Conservation (phyloP, 352 stramenopile species). For the Pythium coloratum region DNA sequence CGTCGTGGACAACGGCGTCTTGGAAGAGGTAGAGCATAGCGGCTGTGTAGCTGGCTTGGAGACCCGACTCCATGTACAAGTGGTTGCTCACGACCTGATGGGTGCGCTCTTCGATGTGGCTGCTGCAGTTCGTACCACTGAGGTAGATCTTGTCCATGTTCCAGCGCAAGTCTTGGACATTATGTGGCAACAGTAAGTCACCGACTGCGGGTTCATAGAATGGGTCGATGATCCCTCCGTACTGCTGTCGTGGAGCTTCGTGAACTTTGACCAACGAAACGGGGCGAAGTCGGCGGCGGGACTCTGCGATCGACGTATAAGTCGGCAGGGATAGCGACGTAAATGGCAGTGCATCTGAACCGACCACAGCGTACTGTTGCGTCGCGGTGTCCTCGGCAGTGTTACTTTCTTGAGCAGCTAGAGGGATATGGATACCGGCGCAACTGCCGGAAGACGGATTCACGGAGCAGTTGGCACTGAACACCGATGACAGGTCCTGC, state of each 20-base stretch:
- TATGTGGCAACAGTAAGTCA: conserved; percentile 14
- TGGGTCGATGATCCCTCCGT: not conserved
- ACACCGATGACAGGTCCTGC: conserved; percentile 9
- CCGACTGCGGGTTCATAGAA: not conserved
- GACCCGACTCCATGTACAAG: conserved; percentile 11
- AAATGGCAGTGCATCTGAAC: not conserved
- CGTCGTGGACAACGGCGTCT: conserved; percentile 1
- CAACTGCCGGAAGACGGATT: not conserved
- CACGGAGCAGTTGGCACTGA: conserved; percentile 1
- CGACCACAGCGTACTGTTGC: conserved; percentile 1
- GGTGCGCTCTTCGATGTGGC: conserved; percentile 9
- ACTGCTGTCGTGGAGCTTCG: not conserved
- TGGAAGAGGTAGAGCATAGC: conserved; percentile 11
- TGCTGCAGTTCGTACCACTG: not conserved
- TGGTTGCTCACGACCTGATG: conserved; percentile 1
- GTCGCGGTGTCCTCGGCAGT: not conserved
- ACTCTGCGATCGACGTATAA: not conserved
- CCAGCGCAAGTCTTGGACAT: conserved; percentile 8
- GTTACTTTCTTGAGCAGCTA: not conserved
- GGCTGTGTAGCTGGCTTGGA: conserved; percentile 2
- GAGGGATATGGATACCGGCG: not conserved
- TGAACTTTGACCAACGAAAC: conserved; percentile 11
- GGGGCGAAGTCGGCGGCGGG: not conserved
- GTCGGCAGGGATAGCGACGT: not conserved
- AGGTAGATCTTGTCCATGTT: not conserved